Evolutionary conservation across 345 rosid species (phyloP).

Genomic region (Lepidium sativum): DNA sequence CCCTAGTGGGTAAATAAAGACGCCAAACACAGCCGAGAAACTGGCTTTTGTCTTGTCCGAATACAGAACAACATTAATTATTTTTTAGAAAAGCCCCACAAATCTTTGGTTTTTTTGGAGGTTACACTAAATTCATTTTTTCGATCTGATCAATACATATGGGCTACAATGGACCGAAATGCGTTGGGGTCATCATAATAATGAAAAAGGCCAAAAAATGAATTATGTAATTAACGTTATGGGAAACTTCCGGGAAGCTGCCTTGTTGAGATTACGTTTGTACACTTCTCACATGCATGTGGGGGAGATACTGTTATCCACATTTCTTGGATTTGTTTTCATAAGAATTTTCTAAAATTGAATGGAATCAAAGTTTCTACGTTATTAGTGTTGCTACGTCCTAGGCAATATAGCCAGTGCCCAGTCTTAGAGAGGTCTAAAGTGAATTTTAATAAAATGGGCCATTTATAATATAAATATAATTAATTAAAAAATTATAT

Average conservation of each 20-base stretch:
- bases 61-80: neutral
- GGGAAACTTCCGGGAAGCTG: constrained; percentile 27
- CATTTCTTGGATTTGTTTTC: neutral
- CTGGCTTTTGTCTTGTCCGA: constrained; percentile 9
- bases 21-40: neutral
- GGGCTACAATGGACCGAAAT: constrained; percentile 1
- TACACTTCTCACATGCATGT: constrained; percentile 20
- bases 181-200: constrained; percentile 1
- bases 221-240: neutral
- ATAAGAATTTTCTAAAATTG: neutral
- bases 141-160: constrained; percentile 1
- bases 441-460: too few species aligned
- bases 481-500: too few species aligned
- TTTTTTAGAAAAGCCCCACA: constrained; percentile 13
- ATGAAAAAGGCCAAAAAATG: constrained; percentile 2
- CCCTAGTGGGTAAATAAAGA: constrained; percentile 13
- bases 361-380: neutral
- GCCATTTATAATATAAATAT: too few species aligned
- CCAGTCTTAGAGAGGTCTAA: too few species aligned
- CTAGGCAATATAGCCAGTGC: too few species aligned
- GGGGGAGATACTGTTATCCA: constrained; percentile 6
- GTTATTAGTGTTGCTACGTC: neutral
- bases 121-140: constrained; percentile 6
- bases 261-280: constrained; percentile 18
- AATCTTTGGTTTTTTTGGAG: constrained; percentile 13